Conservation (phyloP, 768 basidiomycete species). For the Boletus fagicola region DNA sequence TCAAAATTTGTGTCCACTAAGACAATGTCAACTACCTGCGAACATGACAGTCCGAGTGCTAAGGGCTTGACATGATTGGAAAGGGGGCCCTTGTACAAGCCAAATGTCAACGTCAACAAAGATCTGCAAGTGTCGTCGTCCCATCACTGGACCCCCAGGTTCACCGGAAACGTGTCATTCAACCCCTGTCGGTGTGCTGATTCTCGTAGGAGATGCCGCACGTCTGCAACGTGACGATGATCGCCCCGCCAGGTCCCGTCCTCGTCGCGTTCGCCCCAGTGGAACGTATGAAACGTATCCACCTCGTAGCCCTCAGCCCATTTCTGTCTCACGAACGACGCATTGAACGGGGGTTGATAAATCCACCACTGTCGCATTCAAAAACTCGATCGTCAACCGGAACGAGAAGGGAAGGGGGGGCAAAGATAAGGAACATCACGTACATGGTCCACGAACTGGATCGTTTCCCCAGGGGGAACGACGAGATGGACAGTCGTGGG, state of each 20-base stretch:
- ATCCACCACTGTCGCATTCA: constrained; percentile 44
- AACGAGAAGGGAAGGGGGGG: background rate
- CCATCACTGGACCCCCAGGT: background rate
- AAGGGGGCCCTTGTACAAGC: background rate
- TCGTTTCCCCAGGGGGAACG: constrained; percentile 37
- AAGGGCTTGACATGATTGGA: background rate
- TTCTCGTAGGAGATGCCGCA: constrained; percentile 36
- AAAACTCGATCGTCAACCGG: background rate
- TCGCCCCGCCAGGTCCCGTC: constrained; percentile 38
- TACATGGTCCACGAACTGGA: constrained; percentile 49
- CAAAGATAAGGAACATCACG: constrained; percentile 7
- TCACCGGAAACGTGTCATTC: constrained; percentile 25
- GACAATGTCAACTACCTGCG: background rate
- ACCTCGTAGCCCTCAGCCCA: constrained; percentile 49
- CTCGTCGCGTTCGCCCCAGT: constrained; percentile 43
- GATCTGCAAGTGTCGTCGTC: background rate
- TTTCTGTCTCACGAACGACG: constrained; percentile 44
- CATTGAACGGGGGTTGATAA: constrained; percentile 44
- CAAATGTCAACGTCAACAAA: background rate
- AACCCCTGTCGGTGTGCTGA: constrained; percentile 40
- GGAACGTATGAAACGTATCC: constrained; percentile 51
- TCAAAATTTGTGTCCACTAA: background rate
- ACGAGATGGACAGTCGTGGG: constrained; percentile 47
- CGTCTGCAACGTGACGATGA: constrained; percentile 36
- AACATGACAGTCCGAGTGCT: background rate